phyloP scores from a whole-genome alignment of 495 filamentous ascomycete species.

The Melanomma pulvis-pyrius region DNA sequence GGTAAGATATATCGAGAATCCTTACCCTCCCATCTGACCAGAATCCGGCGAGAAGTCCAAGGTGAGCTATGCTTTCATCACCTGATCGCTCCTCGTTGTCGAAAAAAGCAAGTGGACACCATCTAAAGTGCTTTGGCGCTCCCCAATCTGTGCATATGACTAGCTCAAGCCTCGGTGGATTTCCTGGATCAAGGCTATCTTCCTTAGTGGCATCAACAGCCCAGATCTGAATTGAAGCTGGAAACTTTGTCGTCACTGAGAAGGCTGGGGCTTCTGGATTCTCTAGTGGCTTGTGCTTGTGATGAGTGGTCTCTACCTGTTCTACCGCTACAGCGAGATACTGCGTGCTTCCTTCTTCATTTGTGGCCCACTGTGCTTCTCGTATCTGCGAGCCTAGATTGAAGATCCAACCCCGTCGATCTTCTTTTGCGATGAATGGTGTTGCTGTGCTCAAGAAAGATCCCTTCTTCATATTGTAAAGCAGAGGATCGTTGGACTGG shows the following conservation, averaged over 20 bases:
- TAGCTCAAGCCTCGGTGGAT: slow-evolving; percentile 50
- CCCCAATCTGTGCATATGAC: slow-evolving; percentile 68
- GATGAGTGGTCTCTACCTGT: slow-evolving; percentile 26
- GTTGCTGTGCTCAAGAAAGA: slow-evolving; percentile 51
- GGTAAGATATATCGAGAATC: slow-evolving; percentile 58
- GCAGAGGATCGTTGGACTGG: slow-evolving; percentile 49
- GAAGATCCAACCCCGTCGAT: slow-evolving; percentile 59
- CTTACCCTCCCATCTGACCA: slow-evolving; percentile 65
- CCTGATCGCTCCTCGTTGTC: slow-evolving; percentile 43
- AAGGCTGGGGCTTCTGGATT: slow-evolving; percentile 52
- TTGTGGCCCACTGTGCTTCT: slow-evolving; percentile 61
- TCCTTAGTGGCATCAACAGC: slow-evolving; percentile 50
- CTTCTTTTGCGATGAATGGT: slow-evolving; percentile 47
- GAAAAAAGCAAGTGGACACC: slow-evolving; percentile 59
- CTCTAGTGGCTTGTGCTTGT: slow-evolving; percentile 24
- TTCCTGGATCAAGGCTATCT: slow-evolving; percentile 47
- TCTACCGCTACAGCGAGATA: slow-evolving; percentile 58
- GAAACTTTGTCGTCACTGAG: slow-evolving; percentile 50
- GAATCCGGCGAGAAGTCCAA: slow-evolving; percentile 65
- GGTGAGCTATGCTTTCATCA: slow-evolving; percentile 40
- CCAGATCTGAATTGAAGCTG: slow-evolving; percentile 63
- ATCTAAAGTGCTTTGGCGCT: slow-evolving; percentile 59
- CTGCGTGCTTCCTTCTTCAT: slow-evolving; percentile 55
- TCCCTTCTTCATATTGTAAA: slow-evolving; percentile 48
- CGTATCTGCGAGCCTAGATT: slow-evolving; percentile 57